phyloP scores from a whole-genome alignment of 2,329 filamentous ascomycete species.

The Sclerotinia borealis region DNA sequence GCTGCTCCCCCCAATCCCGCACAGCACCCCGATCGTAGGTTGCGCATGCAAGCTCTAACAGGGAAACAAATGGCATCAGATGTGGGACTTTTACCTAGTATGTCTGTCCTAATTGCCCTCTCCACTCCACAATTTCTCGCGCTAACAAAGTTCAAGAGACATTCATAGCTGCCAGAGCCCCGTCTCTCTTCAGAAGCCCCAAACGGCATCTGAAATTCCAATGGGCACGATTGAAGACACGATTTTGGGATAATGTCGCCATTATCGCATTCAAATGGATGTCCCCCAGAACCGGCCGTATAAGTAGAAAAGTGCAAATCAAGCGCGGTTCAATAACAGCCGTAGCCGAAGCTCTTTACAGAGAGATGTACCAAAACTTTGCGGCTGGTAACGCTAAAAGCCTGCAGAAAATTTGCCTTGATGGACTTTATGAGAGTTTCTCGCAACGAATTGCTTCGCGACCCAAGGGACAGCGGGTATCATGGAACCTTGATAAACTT shows the following conservation, averaged over 20 bases:
- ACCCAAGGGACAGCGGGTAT: conserved; percentile 38
- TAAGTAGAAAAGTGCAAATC: conserved; percentile 34
- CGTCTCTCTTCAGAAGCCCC: conserved; percentile 28
- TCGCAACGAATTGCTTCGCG: conserved; percentile 48
- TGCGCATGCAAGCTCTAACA: neutral
- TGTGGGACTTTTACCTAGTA: conserved; percentile 27
- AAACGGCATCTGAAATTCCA: conserved; percentile 26
- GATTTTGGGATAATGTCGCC: conserved; percentile 23
- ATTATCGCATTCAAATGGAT: conserved; percentile 18
- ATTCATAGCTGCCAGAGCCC: conserved; percentile 32
- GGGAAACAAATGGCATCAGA: conserved; percentile 19
- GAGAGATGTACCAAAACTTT: conserved; percentile 54
- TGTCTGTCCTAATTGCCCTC: neutral
- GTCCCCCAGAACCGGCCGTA: conserved; percentile 13
- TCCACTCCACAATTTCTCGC: neutral
- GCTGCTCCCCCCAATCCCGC: neutral
- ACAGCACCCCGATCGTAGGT: neutral
- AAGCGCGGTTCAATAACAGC: conserved; percentile 40
- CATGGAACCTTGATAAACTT: conserved; percentile 52
- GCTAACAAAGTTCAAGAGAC: conserved; percentile 28
- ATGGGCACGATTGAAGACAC: conserved; percentile 24
- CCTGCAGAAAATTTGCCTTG: conserved; percentile 48
- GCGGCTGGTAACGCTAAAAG: conserved; percentile 49
- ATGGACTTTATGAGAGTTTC: conserved; percentile 47
- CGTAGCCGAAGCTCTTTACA: conserved; percentile 53